A percentile compares a stretch with the other conserved stretches of the same genome.
phyloP scores from a whole-genome alignment of 257 asterid species.

The Nicotiana otophora region DNA sequence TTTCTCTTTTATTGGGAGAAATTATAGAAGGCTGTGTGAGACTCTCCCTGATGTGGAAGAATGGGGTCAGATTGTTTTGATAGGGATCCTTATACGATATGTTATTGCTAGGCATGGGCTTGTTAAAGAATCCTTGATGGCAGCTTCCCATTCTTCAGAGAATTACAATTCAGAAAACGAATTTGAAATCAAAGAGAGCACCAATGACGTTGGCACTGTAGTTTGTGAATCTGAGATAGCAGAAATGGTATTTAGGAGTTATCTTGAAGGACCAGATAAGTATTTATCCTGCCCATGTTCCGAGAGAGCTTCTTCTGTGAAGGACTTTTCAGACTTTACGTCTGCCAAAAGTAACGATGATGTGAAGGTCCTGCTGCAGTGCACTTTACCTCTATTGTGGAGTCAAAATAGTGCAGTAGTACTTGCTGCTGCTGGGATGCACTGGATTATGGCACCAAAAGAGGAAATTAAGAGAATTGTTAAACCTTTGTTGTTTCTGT shows the following conservation, averaged over 20 bases:
- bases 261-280: conserved; percentile 94
- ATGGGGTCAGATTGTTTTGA: conserved; percentile 94
- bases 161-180: conserved; percentile 35
- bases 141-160: conserved; percentile 25
- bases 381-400: conserved; percentile 85
- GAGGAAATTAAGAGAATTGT: conserved; percentile 67
- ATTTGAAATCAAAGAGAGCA: conserved; percentile 27
- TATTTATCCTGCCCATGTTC: conserved; percentile 56
- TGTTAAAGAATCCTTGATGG: conserved; percentile 82
- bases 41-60: conserved; percentile 97
- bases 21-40: conserved; percentile 75
- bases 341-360: conserved; percentile 79
- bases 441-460: conserved; percentile 96
- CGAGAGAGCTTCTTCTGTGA: conserved; percentile 37
- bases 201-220: conserved; percentile 25
- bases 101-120: conserved; percentile 90
- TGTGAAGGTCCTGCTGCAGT: conserved; percentile 72
- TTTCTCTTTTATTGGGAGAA: conserved; percentile 71
- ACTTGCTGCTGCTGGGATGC: conserved; percentile 97
- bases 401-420: conserved; percentile 93
- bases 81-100: conserved; percentile 77
- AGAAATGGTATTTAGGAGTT: conserved; percentile 66
- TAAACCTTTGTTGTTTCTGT: conserved; percentile 83
- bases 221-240: conserved; percentile 47
- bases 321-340: conserved; percentile 45